Percentiles rank a stretch among this genome's conserved stretches.
Conservation (phyloP, 164 flowering plant species). For the Aristolochia californica region DNA sequence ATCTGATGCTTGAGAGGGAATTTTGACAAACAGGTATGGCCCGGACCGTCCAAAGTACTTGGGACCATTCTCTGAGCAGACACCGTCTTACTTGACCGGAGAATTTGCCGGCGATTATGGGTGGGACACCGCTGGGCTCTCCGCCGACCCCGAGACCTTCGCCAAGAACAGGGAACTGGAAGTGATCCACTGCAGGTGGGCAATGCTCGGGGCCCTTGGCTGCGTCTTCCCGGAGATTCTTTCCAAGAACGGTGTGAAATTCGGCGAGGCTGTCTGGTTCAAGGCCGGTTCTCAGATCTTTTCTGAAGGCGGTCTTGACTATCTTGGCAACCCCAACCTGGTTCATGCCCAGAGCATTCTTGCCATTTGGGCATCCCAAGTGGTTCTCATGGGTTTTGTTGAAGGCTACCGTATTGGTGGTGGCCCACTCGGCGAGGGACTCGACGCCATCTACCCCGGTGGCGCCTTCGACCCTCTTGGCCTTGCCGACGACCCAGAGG, state of each 20-base stretch:
- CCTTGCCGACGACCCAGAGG: constrained; percentile 74
- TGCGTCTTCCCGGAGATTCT: constrained; percentile 18
- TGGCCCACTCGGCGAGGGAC: constrained; percentile 19
- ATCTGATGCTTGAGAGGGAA: not conserved
- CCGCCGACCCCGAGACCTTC: constrained; percentile 22
- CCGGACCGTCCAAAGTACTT: constrained; percentile 20
- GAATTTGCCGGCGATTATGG: constrained; percentile 26
- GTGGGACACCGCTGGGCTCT: constrained; percentile 22
- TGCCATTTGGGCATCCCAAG: constrained; percentile 21
- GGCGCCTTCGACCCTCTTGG: constrained; percentile 45
- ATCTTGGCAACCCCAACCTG: constrained; percentile 21
- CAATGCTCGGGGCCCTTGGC: constrained; percentile 20
- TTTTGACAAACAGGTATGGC: constrained; percentile 13
- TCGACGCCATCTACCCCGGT: constrained; percentile 17
- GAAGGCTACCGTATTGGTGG: constrained; percentile 21
- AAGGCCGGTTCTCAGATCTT: constrained; percentile 23
- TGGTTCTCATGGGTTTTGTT: constrained; percentile 20
- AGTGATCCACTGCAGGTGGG: constrained; percentile 21
- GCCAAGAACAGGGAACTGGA: constrained; percentile 22
- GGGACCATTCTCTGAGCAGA: constrained; percentile 23
- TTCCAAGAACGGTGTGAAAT: constrained; percentile 16
- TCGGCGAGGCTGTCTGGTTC: constrained; percentile 22
- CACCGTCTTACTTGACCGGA: constrained; percentile 22
- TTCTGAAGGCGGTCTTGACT: constrained; percentile 21
- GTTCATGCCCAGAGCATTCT: constrained; percentile 24